Conservation (phyloP, 73 alveolate species). For the Paramecium octaurelia region DNA sequence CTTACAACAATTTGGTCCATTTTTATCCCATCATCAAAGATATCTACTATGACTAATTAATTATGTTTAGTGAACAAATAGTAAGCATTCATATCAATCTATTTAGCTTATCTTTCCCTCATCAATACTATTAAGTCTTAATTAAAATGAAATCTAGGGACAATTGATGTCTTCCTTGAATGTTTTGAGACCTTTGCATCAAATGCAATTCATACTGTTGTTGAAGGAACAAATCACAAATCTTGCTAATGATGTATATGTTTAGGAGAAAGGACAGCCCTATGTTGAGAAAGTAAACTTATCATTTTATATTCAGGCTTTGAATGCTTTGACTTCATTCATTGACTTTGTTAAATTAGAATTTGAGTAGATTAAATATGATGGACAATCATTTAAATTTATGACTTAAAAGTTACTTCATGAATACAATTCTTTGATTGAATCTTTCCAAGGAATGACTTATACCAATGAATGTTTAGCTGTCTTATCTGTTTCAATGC, state of each 20-base stretch:
- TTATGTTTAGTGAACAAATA: background rate
- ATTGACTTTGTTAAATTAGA: constrained; percentile 19
- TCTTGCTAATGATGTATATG: constrained; percentile 10
- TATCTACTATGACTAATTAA: background rate
- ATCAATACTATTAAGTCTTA: background rate
- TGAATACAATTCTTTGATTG: background rate
- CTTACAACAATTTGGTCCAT: background rate
- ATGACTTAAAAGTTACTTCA: background rate
- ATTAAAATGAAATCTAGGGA: background rate
- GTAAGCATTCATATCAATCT: background rate
- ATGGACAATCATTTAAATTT: background rate
- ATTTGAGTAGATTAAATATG: background rate
- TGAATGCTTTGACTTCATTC: background rate
- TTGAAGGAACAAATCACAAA: background rate
- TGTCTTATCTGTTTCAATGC: background rate
- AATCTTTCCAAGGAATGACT: background rate
- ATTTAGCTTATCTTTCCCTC: constrained; percentile 18
- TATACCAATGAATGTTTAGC: background rate
- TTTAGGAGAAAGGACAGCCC: background rate
- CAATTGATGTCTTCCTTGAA: background rate
- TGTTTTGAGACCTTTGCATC: background rate
- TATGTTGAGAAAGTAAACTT: constrained; percentile 4
- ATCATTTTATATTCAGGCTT: background rate
- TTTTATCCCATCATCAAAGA: background rate
- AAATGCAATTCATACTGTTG: background rate